Evolutionary conservation across 306 rosid species (phyloP).

Genomic region (Casuarina glauca): DNA sequence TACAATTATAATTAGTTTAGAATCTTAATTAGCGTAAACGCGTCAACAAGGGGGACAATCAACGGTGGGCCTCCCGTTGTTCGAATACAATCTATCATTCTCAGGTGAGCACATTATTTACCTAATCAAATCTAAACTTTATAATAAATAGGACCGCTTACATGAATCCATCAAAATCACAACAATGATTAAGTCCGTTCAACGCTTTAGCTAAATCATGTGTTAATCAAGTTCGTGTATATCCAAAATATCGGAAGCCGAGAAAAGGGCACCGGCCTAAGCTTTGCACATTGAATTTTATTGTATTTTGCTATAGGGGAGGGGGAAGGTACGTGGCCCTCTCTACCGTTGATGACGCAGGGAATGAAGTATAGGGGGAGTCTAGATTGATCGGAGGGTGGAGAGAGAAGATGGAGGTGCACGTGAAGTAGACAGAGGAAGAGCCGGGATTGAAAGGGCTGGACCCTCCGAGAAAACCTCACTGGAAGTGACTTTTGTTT

Average conservation of each 20-base stretch:
- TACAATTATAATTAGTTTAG: background rate
- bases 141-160: slow-evolving; percentile 34
- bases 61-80: slow-evolving; percentile 26
- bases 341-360: background rate
- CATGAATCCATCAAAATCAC: slow-evolving; percentile 28
- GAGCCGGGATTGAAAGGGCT: background rate
- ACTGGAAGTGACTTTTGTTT: slow-evolving; percentile 46
- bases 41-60: slow-evolving; percentile 20
- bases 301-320: slow-evolving; percentile 1
- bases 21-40: background rate
- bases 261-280: background rate
- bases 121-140: slow-evolving; percentile 32
- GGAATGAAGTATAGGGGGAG: background rate
- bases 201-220: slow-evolving; percentile 34
- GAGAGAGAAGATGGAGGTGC: background rate
- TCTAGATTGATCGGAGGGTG: slow-evolving; percentile 31
- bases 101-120: background rate
- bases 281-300: slow-evolving; percentile 19
- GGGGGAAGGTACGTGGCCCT: background rate
- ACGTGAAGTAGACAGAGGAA: background rate
- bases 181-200: slow-evolving; percentile 43
- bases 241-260: background rate
- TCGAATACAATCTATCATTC: background rate
- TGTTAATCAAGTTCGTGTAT: slow-evolving; percentile 8
- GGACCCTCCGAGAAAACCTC: slow-evolving; percentile 59